A percentile compares a stretch with the other conserved stretches of the same genome.
Evolutionary conservation across 2,329 filamentous ascomycete species (phyloP).

Genomic region (Sclerotiophoma versabilis): DNA sequence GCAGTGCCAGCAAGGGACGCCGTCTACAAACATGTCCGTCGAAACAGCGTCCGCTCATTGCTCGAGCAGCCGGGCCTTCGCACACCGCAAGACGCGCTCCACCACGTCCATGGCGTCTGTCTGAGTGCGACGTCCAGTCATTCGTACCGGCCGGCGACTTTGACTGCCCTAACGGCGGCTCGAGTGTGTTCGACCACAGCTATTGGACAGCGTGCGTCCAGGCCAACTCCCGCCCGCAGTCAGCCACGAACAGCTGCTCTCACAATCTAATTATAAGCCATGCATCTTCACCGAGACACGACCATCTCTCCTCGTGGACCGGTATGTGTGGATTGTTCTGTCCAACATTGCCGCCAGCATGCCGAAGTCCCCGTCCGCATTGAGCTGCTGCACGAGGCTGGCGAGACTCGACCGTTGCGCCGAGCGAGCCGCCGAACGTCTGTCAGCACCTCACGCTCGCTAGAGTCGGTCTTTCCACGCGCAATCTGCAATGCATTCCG

Average conservation of each 20-base stretch:
- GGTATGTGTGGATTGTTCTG: background rate
- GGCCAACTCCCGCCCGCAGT: conserved; percentile 17
- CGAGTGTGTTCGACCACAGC: background rate
- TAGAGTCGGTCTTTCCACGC: conserved; percentile 24
- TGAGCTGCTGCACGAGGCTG: conserved; percentile 7
- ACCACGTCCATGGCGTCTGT: conserved; percentile 36
- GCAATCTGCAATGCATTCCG: conserved; percentile 31
- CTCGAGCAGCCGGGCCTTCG: conserved; percentile 24
- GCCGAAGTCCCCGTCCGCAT: background rate
- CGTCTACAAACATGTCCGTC: conserved; percentile 15
- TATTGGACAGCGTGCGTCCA: conserved; percentile 22
- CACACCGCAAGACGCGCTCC: conserved; percentile 36
- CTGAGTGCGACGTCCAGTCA: conserved; percentile 27
- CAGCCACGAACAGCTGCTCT: conserved; percentile 32
- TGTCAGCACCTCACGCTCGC: conserved; percentile 21
- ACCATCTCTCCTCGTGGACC: conserved; percentile 1
- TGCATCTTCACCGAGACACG: conserved; percentile 12
- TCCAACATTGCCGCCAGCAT: conserved; percentile 11
- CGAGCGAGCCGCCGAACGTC: conserved; percentile 6
- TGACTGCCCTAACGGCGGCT: conserved; percentile 30
- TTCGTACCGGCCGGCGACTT: conserved; percentile 25
- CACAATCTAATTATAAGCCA: conserved; percentile 30
- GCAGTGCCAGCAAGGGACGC: conserved; percentile 19
- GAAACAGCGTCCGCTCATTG: conserved; percentile 33
- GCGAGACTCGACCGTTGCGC: conserved; percentile 17